Conservation (phyloP, 2,329 filamentous ascomycete genomes). For the Clathrospora elynae region DNA sequence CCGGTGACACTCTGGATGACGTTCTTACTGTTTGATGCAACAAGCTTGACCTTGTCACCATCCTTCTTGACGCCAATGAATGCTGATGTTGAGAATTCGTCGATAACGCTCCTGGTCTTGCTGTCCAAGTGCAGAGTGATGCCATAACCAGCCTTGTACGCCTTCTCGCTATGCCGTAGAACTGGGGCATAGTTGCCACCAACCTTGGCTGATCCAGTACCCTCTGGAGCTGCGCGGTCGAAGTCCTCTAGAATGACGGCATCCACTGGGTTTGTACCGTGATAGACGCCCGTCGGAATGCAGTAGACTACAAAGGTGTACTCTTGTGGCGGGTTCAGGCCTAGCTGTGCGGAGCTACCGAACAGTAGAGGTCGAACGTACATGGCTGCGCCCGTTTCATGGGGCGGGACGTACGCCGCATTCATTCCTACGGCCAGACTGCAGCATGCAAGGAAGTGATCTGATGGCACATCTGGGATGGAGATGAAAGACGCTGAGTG, state of each 20-base stretch:
- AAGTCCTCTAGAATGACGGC: constrained; percentile 90
- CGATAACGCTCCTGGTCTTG: constrained; percentile 79
- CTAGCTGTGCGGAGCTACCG: constrained; percentile 84
- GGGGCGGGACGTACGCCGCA: constrained; percentile 87
- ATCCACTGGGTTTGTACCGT: constrained; percentile 85
- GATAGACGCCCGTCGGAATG: constrained; percentile 90
- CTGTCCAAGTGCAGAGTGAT: constrained; percentile 95
- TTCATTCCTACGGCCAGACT: constrained; percentile 84
- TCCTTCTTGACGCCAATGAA: constrained; percentile 80
- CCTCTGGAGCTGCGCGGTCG: constrained; percentile 88
- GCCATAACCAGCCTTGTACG: constrained; percentile 78
- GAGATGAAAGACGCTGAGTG: constrained; percentile 83
- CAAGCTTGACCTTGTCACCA: constrained; percentile 68
- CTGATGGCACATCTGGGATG: constrained; percentile 77
- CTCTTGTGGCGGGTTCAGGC: constrained; percentile 84
- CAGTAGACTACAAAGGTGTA: constrained; percentile 92
- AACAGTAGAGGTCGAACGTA: constrained; percentile 91
- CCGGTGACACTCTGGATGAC: constrained; percentile 89
- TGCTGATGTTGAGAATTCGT: constrained; percentile 94
- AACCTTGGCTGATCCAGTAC: constrained; percentile 89
- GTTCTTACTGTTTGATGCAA: constrained; percentile 84
- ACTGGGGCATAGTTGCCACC: constrained; percentile 97
- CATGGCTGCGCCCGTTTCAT: constrained; percentile 86
- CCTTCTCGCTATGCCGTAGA: constrained; percentile 82
- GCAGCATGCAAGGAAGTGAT: constrained; percentile 76